These are phyloP conservation scores for Phylloporus rhodoxanthus DNA, from an alignment of 768 basidiomycete genomes.

Conservation along the genomic window DNA sequence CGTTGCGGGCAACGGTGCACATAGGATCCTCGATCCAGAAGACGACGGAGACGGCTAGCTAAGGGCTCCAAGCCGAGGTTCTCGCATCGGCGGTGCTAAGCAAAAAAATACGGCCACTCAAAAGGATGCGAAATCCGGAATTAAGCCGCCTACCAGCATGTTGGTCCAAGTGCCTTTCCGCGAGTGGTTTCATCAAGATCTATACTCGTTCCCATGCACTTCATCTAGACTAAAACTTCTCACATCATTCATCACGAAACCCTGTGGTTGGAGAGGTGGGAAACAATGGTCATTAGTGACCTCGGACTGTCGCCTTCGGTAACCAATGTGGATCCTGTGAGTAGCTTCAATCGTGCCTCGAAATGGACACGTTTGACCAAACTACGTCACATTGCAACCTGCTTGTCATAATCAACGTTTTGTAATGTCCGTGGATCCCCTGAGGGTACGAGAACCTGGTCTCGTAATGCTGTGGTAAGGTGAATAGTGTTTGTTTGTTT, in stretches of 20 bases:
- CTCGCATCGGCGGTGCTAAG: slow-evolving; percentile 23
- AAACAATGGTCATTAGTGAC: slow-evolving; percentile 23
- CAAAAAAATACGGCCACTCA: slow-evolving; percentile 35
- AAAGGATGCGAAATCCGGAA: slow-evolving; percentile 17
- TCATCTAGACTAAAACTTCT: too few relatives aligned
- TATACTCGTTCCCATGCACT: slow-evolving; percentile 30
- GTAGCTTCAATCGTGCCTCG: slow-evolving; percentile 13
- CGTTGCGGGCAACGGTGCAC: slow-evolving; percentile 34
- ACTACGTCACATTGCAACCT: slow-evolving; percentile 18
- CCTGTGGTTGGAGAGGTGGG: slow-evolving; percentile 34
- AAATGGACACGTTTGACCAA: slow-evolving; percentile 8
- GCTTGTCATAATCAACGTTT: slow-evolving; percentile 9
- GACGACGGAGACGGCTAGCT: slow-evolving; percentile 12
- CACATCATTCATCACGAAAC: slow-evolving; percentile 25
- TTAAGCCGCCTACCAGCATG: slow-evolving; percentile 11
- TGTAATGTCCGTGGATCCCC: slow-evolving; percentile 26
- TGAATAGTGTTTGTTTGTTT: neutral
- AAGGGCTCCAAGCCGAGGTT: slow-evolving; percentile 12
- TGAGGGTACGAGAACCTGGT: neutral
- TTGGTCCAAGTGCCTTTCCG: slow-evolving; percentile 7
- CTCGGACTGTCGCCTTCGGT: slow-evolving; percentile 1
- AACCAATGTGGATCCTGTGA: slow-evolving; percentile 18
- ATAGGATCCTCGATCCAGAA: slow-evolving; percentile 23
- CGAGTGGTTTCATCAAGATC: slow-evolving; percentile 26
- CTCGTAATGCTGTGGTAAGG: slow-evolving; percentile 12